Evolutionary conservation across 768 basidiomycete species (phyloP).

Genomic region (Pulveroboletus sp.): DNA sequence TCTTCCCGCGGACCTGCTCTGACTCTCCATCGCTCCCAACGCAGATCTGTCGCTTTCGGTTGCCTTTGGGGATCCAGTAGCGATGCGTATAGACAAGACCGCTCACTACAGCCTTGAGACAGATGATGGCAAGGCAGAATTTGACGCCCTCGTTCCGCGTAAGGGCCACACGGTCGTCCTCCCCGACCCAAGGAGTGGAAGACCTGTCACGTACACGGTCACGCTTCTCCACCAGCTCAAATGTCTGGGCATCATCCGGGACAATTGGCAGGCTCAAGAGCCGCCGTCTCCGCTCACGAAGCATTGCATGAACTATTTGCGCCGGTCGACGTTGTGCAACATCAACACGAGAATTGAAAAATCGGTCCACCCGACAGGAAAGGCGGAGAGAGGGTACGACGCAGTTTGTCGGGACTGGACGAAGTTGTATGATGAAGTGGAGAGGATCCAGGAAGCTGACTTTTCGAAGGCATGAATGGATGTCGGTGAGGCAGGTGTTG

Average conservation of each 20-base stretch:
- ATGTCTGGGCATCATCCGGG: conserved; percentile 8
- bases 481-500: no score
- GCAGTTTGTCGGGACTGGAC: conserved; percentile 13
- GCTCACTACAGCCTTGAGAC: conserved; percentile 6
- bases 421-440: conserved; percentile 7
- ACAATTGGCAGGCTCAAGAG: conserved; percentile 1
- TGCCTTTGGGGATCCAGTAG: not conserved
- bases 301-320: not conserved
- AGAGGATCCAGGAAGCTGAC: conserved; percentile 1
- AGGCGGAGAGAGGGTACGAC: conserved; percentile 7
- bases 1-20: no score
- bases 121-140: conserved; percentile 10
- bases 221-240: conserved; percentile 1
- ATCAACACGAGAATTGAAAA: conserved; percentile 12
- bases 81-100: conserved; percentile 8
- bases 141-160: conserved; percentile 9
- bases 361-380: conserved; percentile 2
- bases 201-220: conserved; percentile 10
- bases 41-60: conserved; percentile 9
- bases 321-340: conserved; percentile 8
- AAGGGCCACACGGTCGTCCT: conserved; percentile 6
- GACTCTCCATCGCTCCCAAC: no score
- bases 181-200: conserved; percentile 3
- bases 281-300: not conserved
- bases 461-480: no score